phyloP scores from a whole-genome alignment of 768 basidiomycete species.

The Hypsizygus marmoreus region DNA sequence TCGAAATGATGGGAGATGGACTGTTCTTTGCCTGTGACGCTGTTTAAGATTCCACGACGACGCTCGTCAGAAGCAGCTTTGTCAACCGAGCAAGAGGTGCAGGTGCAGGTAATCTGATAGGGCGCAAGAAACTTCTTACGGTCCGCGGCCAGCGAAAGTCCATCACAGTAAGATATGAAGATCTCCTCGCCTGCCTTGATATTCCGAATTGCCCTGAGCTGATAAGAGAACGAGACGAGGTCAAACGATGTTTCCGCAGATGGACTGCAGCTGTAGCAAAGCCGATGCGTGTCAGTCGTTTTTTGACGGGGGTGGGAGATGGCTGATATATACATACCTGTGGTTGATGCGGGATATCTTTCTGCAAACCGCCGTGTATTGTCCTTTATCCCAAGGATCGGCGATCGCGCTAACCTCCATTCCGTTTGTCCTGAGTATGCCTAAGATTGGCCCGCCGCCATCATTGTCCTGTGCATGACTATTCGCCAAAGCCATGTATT shows the following conservation, averaged over 20 bases:
- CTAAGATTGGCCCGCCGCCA: slow-evolving; percentile 33
- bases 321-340: slow-evolving; percentile 25
- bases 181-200: slow-evolving; percentile 34
- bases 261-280: slow-evolving; percentile 28
- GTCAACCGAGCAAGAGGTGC: slow-evolving; percentile 24
- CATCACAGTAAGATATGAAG: slow-evolving; percentile 26
- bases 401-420: slow-evolving; percentile 21
- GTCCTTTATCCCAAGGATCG: slow-evolving; percentile 19
- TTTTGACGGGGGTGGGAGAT: background rate
- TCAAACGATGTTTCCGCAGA: slow-evolving; percentile 29
- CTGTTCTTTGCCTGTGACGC: too few species aligned
- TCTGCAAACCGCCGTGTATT: slow-evolving; percentile 28
- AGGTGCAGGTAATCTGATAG: slow-evolving; percentile 30
- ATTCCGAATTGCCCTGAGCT: slow-evolving; percentile 24
- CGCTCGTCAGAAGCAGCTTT: slow-evolving; percentile 24
- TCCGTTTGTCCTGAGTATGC: slow-evolving; percentile 36
- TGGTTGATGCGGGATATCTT: slow-evolving; percentile 38
- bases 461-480: slow-evolving; percentile 31
- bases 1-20: slow-evolving; percentile 12
- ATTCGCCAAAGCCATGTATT: slow-evolving; percentile 33
- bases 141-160: slow-evolving; percentile 18
- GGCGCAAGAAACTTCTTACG: slow-evolving; percentile 27
- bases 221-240: slow-evolving; percentile 29
- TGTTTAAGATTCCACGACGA: slow-evolving; percentile 15
- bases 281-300: background rate